Evolutionary conservation across 108 stramenopile species (phyloP).

Genomic region (Skeletonema marinoi): DNA sequence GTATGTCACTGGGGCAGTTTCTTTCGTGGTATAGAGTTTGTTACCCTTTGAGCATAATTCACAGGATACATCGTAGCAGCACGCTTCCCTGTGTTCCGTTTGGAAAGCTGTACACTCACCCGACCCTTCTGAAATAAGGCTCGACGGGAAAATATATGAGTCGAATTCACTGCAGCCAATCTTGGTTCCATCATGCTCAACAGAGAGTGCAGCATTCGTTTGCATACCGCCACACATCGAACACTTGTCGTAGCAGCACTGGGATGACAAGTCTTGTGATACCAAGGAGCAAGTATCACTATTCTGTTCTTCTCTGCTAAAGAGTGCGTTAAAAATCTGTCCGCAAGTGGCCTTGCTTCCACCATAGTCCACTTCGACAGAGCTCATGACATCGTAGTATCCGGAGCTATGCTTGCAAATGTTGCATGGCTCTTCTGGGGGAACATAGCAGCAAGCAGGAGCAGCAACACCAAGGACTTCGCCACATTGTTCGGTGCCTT

Average conservation of each 20-base stretch:
- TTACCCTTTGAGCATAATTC: slow-evolving; percentile 39
- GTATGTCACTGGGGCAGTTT: slow-evolving; percentile 28
- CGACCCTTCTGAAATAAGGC: slow-evolving; percentile 33
- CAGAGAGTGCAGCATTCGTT: slow-evolving; percentile 26
- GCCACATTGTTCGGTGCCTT: slow-evolving; percentile 33
- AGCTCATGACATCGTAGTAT: slow-evolving; percentile 30
- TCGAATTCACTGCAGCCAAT: slow-evolving; percentile 50
- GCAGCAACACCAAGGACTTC: slow-evolving; percentile 44
- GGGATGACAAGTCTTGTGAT: slow-evolving; percentile 26
- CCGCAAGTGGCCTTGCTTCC: slow-evolving; percentile 41
- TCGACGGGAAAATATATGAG: slow-evolving; percentile 43
- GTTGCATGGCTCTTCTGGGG: slow-evolving; percentile 42
- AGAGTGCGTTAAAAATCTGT: slow-evolving; percentile 48
- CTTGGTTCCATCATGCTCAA: slow-evolving; percentile 31
- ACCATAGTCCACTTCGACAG: slow-evolving; percentile 30
- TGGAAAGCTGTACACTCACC: slow-evolving; percentile 36
- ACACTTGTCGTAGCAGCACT: slow-evolving; percentile 49
- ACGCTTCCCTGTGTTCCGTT: slow-evolving; percentile 31
- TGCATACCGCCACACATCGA: slow-evolving; percentile 40
- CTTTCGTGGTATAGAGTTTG: slow-evolving; percentile 30
- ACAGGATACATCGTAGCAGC: slow-evolving; percentile 48
- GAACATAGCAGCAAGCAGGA: slow-evolving; percentile 48
- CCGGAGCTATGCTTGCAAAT: slow-evolving; percentile 38
- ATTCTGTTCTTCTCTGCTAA: slow-evolving; percentile 38
- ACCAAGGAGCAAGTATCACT: slow-evolving; percentile 42